Conservation (phyloP, 345 rosid species). For the Reutealis trisperma region DNA sequence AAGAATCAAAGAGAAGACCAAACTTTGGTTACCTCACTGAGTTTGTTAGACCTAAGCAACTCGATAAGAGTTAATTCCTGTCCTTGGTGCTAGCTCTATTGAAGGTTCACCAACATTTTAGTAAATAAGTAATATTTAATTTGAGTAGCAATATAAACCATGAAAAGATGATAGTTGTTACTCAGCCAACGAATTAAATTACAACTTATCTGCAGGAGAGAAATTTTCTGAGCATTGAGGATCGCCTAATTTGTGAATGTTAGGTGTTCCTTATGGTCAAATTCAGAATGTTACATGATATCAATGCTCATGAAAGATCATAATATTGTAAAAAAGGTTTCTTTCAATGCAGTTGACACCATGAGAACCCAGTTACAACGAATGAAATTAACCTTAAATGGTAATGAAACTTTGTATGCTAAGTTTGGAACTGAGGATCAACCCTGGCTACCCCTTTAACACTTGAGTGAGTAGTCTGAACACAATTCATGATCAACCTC, state of each 20-base stretch:
- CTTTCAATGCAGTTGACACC: background rate
- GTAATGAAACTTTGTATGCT: background rate
- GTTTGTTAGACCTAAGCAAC: background rate
- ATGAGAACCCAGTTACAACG: background rate
- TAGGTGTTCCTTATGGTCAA: too few species aligned
- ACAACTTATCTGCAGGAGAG: background rate
- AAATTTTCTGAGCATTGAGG: background rate
- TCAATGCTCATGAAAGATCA: background rate
- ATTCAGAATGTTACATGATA: background rate
- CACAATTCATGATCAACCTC: constrained; percentile 2
- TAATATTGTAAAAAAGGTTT: background rate
- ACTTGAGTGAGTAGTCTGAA: background rate
- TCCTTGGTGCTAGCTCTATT: background rate
- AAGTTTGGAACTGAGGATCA: background rate
- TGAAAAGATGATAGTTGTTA: background rate
- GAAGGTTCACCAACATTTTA: too few species aligned
- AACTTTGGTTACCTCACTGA: background rate
- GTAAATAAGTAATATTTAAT: too few species aligned
- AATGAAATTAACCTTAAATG: background rate
- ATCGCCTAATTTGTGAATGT: background rate
- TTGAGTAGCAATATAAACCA: too few species aligned
- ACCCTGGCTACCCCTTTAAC: background rate
- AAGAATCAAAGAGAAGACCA: constrained; percentile 9
- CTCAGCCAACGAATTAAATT: background rate
- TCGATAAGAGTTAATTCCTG: background rate